Evolutionary conservation across 768 basidiomycete genomes (phyloP), one percentile per base, ranked within the genome.

Genomic region (Psilocybe azurescens): DNA sequence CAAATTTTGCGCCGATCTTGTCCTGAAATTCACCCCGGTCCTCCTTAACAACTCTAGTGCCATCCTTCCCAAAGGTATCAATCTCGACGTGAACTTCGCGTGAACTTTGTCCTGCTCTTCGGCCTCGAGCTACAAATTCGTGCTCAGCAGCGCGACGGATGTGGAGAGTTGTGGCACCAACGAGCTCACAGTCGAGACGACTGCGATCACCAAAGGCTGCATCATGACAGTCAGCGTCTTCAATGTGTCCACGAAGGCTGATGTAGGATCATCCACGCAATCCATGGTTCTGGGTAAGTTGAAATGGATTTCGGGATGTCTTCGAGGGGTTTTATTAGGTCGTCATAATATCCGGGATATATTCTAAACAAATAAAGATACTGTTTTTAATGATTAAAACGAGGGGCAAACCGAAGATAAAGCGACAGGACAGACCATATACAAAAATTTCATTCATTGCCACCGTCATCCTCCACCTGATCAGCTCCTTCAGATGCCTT

Each of bases 11-110:
- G 73, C 83, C 28, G 61, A 73, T 13, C 79, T 85, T 41, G 75
- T 78, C 54, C 68, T 80, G 28, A 75, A 73, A 61, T 78, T 85
- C 67, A 68, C 77, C 32, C 51, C 73, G 13, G 74, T 73, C 20
- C 70, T 77, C n/a, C 65, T 81, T 50, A 61, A 64, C 7, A 71
- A 62, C 20, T 41, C 71, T 9, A 69, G 65, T 0, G 77, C 79
- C 1, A 69, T 82, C 58, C 75, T 84, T 13, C 84, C 83, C 1
- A n/a, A 69, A 0, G 77, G 77, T 20, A 72, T 78, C 58, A 74
- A 73, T 47, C 61, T 86, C 61, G 84, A 84, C 68, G 83, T 86
- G 66, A 86, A 86, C 74, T 84, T 78, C 67, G 78, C 81, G 1
- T 64, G 79, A 10, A 77, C 71, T 0, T 69, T 68, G 48, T 73